Evolutionary conservation across 495 filamentous ascomycete species (phyloP).

Genomic region (Lepidopterella palustris): DNA sequence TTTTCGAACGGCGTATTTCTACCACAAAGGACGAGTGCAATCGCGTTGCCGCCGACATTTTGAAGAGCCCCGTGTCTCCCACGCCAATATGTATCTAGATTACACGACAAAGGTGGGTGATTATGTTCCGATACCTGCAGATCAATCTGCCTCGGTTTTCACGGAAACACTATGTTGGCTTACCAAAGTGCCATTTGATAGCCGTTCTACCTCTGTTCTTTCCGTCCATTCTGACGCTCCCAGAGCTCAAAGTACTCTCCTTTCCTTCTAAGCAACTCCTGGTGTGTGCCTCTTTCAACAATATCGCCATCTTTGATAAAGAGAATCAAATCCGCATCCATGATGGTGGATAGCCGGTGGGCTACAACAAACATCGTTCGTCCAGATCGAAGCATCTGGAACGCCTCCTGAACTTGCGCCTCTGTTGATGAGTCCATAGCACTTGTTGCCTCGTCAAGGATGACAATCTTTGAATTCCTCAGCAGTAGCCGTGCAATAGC

Average conservation of each 20-base stretch:
- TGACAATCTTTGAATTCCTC: not conserved
- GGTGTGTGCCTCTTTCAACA: not conserved
- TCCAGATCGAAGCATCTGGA: not conserved
- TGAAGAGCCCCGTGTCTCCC: not conserved
- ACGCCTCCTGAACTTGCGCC: not conserved
- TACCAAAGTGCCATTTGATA: not conserved
- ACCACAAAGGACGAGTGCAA: not conserved
- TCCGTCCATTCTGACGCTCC: not conserved
- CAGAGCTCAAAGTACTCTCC: not conserved
- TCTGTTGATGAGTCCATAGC: not conserved
- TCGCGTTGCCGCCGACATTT: not conserved
- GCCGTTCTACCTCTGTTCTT: not conserved
- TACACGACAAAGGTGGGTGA: too few species aligned
- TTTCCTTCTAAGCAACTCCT: not conserved
- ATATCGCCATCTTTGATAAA: not conserved
- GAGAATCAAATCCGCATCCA: not conserved
- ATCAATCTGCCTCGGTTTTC: too few species aligned
- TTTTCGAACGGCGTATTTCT: not conserved
- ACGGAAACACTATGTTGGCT: too few species aligned
- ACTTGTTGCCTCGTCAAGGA: not conserved
- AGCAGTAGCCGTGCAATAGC: not conserved
- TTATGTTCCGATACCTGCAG: too few species aligned
- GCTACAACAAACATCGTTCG: not conserved
- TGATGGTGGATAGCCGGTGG: not conserved
- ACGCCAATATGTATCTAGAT: too few species aligned